Base-by-base conservation (phyloP, 2,329 filamentous ascomycete species). In the Verticillium klebahnii region DNA sequence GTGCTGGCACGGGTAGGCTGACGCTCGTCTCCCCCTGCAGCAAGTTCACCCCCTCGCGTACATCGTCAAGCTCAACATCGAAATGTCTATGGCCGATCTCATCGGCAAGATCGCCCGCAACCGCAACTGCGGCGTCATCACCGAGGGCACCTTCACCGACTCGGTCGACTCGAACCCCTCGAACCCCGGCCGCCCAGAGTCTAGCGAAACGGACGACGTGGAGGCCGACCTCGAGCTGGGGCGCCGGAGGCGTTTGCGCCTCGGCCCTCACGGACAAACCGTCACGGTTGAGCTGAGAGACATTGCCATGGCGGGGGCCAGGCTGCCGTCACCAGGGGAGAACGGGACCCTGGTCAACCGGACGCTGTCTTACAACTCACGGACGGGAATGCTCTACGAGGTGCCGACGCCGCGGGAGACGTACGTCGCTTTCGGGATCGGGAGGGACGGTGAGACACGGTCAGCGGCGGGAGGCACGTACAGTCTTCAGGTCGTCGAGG, bases 41-140 rank as follows among this genome's bases (percentile, higher is more conserved):
- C 80, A 82, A 67, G 81, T 84, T 65, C 80, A 83, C 58, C 81
- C 81, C 0, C 70, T 83, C 2, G 80, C 80, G 14, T 84, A 83
- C 66, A 75, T 79, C 14, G 79, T 83, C 56, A 84, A 84, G 60
- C 74, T 84, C 54, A 80, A 84, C 66, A 83, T 84, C 66, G 81
- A 84, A 67, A 78, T 84, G 76, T 77, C 77, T 7, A 83, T 84
- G 80, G 80, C 82, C 61, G 78, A 79, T 55, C 76, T 84, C 15
- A 83, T 84, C 64, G 77, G 70, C 39, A 77, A 76, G 62, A 71
- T 79, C 23, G 72, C 72, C 1, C 64, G 60, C 11, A 63, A 67
- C 31, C 56, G 62, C 5, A 63, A 65, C 17, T 58, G 60, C 14
- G 60, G 60, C n/a, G 60, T 63, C 0, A 36, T 61, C 6, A 62